Conservation (phyloP, 345 rosid genomes). For the Salix suchowensis region DNA sequence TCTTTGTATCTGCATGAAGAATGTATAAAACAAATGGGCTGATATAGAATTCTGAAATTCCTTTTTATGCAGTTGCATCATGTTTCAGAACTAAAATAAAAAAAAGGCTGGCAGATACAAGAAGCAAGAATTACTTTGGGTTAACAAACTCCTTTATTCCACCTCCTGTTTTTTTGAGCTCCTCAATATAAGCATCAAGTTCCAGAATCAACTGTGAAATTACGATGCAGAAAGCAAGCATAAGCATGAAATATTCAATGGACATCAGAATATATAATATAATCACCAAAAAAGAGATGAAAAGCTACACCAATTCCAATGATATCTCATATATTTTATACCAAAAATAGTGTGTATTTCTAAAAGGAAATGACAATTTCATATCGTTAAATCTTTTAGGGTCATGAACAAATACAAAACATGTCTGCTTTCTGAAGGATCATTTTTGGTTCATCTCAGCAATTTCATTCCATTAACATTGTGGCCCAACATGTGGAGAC, state of each 20-base stretch:
- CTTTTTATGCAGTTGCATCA: not conserved
- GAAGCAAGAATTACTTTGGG: slow-evolving; percentile 66
- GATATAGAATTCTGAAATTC: slow-evolving; percentile 1
- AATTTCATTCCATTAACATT: slow-evolving; percentile 2
- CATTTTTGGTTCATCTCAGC: not conserved
- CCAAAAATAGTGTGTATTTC: not conserved
- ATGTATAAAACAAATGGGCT: slow-evolving; percentile 7
- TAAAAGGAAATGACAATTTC: not conserved
- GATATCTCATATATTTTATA: not conserved
- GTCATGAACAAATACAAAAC: not conserved
- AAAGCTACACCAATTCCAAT: not conserved
- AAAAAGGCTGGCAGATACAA: slow-evolving; percentile 6
- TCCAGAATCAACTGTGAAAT: slow-evolving; percentile 71
- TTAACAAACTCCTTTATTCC: slow-evolving; percentile 95
- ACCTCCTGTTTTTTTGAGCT: slow-evolving; percentile 87
- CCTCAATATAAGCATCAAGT: slow-evolving; percentile 76
- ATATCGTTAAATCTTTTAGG: not conserved
- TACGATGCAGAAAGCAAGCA: not conserved
- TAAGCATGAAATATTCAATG: slow-evolving; percentile 1
- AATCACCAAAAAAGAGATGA: not conserved
- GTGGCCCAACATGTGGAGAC: not conserved
- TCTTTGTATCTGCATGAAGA: slow-evolving; percentile 71
- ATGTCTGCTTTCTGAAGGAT: not conserved
- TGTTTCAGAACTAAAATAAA: not conserved
- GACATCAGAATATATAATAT: not conserved